Percentiles rank a stretch among this genome's conserved stretches.
Conservation (phyloP, 495 filamentous ascomycete genomes). For the Articulospora tetracladia region DNA sequence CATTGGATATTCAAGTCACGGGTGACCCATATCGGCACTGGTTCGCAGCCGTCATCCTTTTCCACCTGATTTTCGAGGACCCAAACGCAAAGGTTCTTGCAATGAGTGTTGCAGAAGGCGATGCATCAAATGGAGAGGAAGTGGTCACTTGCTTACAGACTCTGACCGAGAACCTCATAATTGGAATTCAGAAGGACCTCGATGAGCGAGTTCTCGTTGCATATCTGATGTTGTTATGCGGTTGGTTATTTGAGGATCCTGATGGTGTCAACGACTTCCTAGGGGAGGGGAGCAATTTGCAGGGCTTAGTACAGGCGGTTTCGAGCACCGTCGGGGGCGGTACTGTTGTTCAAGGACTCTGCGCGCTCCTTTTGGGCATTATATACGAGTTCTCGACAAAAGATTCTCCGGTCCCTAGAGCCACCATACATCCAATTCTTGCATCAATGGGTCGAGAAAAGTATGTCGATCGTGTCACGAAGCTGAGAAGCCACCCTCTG, state of each 20-base stretch:
- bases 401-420: constrained; percentile 85
- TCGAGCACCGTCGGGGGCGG: constrained; percentile 54
- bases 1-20: constrained; percentile 46
- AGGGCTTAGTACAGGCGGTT: constrained; percentile 68
- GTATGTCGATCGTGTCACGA: constrained; percentile 81
- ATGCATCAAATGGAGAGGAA: constrained; percentile 88
- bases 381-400: constrained; percentile 98
- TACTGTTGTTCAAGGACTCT: constrained; percentile 75
- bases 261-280: constrained; percentile 92
- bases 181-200: constrained; percentile 64
- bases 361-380: constrained; percentile 78
- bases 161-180: constrained; percentile 76
- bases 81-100: constrained; percentile 73
- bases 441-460: constrained; percentile 78
- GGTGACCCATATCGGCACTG: constrained; percentile 88
- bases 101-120: constrained; percentile 81
- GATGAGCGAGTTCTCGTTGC: constrained; percentile 81
- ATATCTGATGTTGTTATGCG: constrained; percentile 88
- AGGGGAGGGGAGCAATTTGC: constrained; percentile 88
- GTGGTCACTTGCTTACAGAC: constrained; percentile 92
- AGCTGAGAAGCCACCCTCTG: constrained; percentile 73
- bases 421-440: constrained; percentile 77
- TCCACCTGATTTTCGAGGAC: constrained; percentile 85
- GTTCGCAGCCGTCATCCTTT: constrained; percentile 87
- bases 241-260: constrained; percentile 90